Evolutionary conservation across 1,139 yeast genomes (phyloP), one percentile per base, ranked within the genome.

Genomic region (Zygoascus meyerae): DNA sequence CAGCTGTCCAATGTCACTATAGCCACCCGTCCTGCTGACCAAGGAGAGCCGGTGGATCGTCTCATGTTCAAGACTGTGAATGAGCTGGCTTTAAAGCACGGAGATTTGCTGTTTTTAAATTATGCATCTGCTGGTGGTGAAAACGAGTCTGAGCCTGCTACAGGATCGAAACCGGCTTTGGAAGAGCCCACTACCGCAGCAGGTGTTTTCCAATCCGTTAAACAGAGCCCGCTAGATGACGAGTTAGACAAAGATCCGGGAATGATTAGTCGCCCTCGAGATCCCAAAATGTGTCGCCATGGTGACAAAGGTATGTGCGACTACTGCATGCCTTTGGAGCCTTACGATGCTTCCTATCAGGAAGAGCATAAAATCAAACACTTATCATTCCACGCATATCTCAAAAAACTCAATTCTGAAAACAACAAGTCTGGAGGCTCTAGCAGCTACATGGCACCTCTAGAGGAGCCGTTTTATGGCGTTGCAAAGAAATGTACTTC

Each of bases 241-340:
- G 63, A 63, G n/a, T 70, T 90, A 36, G 94, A 84, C 46, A 72
- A 71, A 41, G 73, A 77, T 45, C 77, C 78, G 40, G 99, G 98
- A 1, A 70, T 84, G 49, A 87, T 94, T 50, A 67, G 73, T 34
- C 75, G 98, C 34, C 67, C 72, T 30, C 75, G 72, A 52, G 78
- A 87, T 5, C 53, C 61, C 12, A 63, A 67, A 4, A 71, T 89
- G 59, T 92, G 98, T 64, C 78, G 83, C 48, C 98, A 94, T 63
- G 87, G 94, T 2, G 90, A 82, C 34, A 84, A 83, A 57, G 98
- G 97, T 2, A 92, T 92, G 98, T 92, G 98, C 66, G 98, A 92
- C 59, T 87, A 89, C 62, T 92, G 98, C 63, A 81, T 95, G 45
- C 97, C 98, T 0, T 70, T 94, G 49, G 96, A 95, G 40, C 97